phyloP scores from a whole-genome alignment of 1,139 yeast species.

The Magnusiomyces paraingens region DNA sequence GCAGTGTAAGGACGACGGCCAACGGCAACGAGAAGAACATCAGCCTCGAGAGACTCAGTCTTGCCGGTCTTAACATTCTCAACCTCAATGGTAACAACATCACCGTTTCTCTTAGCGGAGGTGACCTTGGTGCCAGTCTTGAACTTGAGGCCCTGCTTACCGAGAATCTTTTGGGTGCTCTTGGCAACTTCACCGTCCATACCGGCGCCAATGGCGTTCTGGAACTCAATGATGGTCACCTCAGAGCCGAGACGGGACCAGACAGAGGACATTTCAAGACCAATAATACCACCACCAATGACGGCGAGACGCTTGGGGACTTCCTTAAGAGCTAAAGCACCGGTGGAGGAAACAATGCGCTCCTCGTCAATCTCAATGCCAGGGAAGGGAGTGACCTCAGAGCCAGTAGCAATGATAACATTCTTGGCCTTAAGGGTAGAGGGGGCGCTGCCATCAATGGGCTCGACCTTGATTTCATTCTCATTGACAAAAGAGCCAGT shows the following conservation, averaged over 20 bases:
- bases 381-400: constrained; percentile 98
- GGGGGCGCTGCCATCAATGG: constrained; percentile 78
- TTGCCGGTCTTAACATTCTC: constrained; percentile 87
- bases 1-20: constrained; percentile 98
- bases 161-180: constrained; percentile 77
- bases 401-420: constrained; percentile 95
- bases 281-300: constrained; percentile 99
- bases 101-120: constrained; percentile 83
- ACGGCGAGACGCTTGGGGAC: constrained; percentile 87
- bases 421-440: constrained; percentile 69
- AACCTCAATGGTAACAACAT: constrained; percentile 81
- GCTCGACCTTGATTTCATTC: constrained; percentile 69
- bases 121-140: constrained; percentile 88
- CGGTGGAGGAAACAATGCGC: constrained; percentile 94
- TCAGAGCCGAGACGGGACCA: constrained; percentile 93
- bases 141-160: constrained; percentile 93
- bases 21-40: constrained; percentile 90
- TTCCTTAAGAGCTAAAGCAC: constrained; percentile 77
- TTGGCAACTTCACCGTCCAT: constrained; percentile 97
- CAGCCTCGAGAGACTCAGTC: constrained; percentile 75
- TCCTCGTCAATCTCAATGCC: constrained; percentile 96
- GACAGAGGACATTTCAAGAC: constrained; percentile 98
- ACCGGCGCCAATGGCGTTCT: constrained; percentile 85
- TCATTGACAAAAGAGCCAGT: constrained; percentile 82
- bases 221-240: constrained; percentile 92